These are phyloP conservation scores for Plasmopara viticola DNA, from an alignment of 352 stramenopile species.

Conservation along the genomic window DNA sequence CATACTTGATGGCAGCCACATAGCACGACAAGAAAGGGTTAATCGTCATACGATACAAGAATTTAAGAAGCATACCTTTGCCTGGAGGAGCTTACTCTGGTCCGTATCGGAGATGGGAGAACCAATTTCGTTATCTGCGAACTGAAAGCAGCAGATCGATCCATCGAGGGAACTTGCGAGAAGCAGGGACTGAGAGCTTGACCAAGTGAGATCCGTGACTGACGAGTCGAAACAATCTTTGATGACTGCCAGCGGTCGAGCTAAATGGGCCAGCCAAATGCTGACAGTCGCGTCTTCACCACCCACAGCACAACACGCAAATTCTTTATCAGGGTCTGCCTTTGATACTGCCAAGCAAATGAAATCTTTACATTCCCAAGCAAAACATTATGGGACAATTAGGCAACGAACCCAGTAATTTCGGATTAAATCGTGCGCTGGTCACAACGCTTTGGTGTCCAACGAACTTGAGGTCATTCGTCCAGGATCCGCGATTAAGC, in stretches of 20 bases:
- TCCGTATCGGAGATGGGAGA: slow-evolving; percentile 57
- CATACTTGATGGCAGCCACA: slow-evolving; percentile 45
- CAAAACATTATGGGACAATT: not conserved
- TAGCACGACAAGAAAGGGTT: not conserved
- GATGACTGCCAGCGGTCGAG: slow-evolving; percentile 67
- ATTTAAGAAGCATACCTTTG: slow-evolving; percentile 38
- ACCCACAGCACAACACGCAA: slow-evolving; percentile 78
- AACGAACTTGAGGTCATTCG: slow-evolving; percentile 83
- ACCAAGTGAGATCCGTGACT: slow-evolving; percentile 80
- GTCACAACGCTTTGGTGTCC: slow-evolving; percentile 77
- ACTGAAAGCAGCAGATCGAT: slow-evolving; percentile 80
- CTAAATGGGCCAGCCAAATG: slow-evolving; percentile 78
- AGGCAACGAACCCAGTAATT: slow-evolving; percentile 48
- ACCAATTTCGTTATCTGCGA: slow-evolving; percentile 58
- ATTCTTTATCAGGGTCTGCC: slow-evolving; percentile 61
- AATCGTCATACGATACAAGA: not conserved
- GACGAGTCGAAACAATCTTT: slow-evolving; percentile 81
- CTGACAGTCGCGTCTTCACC: slow-evolving; percentile 80
- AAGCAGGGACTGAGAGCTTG: slow-evolving; percentile 45
- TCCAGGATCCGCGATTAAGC: slow-evolving; percentile 69
- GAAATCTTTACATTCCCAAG: not conserved
- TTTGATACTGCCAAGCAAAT: slow-evolving; percentile 34
- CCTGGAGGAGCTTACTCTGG: slow-evolving; percentile 77
- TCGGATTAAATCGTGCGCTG: slow-evolving; percentile 75
- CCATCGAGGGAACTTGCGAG: slow-evolving; percentile 75